A percentile compares a stretch with the other conserved stretches of the same genome.
Conservation (phyloP, 257 asterid species). For the Misopates orontium region DNA sequence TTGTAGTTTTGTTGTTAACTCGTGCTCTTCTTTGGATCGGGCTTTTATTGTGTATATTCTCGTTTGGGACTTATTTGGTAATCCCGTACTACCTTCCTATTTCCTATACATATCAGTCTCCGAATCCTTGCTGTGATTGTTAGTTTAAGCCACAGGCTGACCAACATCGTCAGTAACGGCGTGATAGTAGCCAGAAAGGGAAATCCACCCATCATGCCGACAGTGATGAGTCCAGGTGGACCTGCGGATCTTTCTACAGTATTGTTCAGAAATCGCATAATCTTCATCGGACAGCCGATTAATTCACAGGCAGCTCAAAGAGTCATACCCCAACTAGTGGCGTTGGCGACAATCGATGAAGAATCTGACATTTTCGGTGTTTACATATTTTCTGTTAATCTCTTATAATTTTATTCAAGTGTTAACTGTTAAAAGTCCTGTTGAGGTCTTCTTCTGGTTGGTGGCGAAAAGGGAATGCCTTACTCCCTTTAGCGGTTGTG, state of each 20-base stretch:
- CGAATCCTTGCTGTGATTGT: background rate
- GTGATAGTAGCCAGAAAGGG: slow-evolving; percentile 77
- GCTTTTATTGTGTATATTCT: slow-evolving; percentile 1
- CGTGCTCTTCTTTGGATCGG: background rate
- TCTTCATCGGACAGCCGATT: slow-evolving; percentile 86
- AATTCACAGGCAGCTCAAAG: slow-evolving; percentile 84
- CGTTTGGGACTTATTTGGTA: slow-evolving; percentile 1
- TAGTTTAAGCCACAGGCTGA: slow-evolving; percentile 14
- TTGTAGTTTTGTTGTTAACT: background rate
- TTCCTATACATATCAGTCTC: slow-evolving; percentile 4
- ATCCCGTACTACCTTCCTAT: slow-evolving; percentile 1
- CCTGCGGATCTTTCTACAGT: slow-evolving; percentile 86
- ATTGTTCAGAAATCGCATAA: slow-evolving; percentile 87
- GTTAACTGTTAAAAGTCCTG: slow-evolving; percentile 11
- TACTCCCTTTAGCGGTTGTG: slow-evolving; percentile 94
- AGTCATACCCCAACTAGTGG: slow-evolving; percentile 93
- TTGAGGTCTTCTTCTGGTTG: slow-evolving; percentile 89
- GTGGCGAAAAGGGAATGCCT: slow-evolving; percentile 98
- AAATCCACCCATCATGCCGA: slow-evolving; percentile 96
- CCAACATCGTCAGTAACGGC: slow-evolving; percentile 47
- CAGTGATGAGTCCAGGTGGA: slow-evolving; percentile 89
- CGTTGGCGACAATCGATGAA: slow-evolving; percentile 93
- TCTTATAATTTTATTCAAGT: slow-evolving; percentile 9
- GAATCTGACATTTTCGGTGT: slow-evolving; percentile 86
- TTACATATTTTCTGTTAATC: slow-evolving; percentile 19